Base-by-base conservation (phyloP, 2,329 filamentous ascomycete genomes). In the Colletotrichum acutatum region DNA sequence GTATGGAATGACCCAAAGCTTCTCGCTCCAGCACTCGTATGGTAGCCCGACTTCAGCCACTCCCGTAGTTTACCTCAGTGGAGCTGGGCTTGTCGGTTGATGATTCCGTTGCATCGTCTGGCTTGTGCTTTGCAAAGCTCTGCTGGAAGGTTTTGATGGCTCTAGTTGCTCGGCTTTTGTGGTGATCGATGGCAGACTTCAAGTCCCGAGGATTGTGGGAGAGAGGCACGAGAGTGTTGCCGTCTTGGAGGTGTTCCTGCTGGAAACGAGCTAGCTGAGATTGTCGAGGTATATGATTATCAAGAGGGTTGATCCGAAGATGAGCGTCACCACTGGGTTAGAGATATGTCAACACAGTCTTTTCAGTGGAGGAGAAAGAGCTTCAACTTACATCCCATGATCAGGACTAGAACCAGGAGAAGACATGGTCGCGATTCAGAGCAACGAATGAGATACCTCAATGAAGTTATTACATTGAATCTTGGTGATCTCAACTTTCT, bases 201-300 rank as follows among this genome's bases (percentile, higher is more conserved):
- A 62, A 30, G 37, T 57, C 30, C 30, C 58, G 52, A 28, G 65
- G 24, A 16, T 42, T 53, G 24, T 53, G 2, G 19, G 37, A 24
- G 3, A 72, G 58, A 28, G 30, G 14, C 2, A 63, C 58, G 22
- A 72, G 37, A 14, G 24, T 19, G 37, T 72, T 72, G 24, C 69
- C 69, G 22, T 72, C 65, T 19, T 42, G 56, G 1, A 30, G 37
- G 7, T 7, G 6, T 19, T 72, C 69, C 14, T 46, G 37, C 12
- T 63, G 58, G n/a, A 72, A 72, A 11, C 53, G 52, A 2, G 37
- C 52, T 6, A 72, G 69, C 5, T 68, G 69, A 19, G 65, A 68
- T n/a, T 63, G 58, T 11, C 16, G 26, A 12, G 65, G 42, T 24
- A 68, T 59, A 14, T 28, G 24, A 16, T 24, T 37, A 24, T 53